Conservation (phyloP, 2,329 filamentous ascomycete genomes). For the Aspergillus tamarii region DNA sequence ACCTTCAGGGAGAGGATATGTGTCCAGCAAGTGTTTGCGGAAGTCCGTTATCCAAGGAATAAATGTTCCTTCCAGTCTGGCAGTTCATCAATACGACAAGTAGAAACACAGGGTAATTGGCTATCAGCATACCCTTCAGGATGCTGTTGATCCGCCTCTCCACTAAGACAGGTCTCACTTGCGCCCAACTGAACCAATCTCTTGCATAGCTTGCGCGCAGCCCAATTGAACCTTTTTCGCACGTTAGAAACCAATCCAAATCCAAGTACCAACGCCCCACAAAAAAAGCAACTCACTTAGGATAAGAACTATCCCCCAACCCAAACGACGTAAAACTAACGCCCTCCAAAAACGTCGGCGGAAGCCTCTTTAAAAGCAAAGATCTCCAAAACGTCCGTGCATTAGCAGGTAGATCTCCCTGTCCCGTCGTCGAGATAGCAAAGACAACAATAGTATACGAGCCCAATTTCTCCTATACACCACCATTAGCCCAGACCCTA, state of each 20-base stretch:
- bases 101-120: not conserved
- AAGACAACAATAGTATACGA: constrained; percentile 60
- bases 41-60: constrained; percentile 75
- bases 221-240: constrained; percentile 79
- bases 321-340: constrained; percentile 85
- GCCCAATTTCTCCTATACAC: constrained; percentile 36
- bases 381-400: constrained; percentile 81
- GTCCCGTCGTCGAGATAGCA: constrained; percentile 87
- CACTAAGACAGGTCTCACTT: constrained; percentile 71
- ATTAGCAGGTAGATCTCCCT: constrained; percentile 90
- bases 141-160: constrained; percentile 92
- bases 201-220: constrained; percentile 83
- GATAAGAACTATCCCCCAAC: constrained; percentile 91
- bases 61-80: constrained; percentile 78
- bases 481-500: not conserved
- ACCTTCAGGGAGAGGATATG: constrained; percentile 70
- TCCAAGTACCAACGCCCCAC: no score
- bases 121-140: constrained; percentile 73
- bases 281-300: constrained; percentile 62
- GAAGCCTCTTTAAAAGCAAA: constrained; percentile 76
- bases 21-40: constrained; percentile 65
- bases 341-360: constrained; percentile 67
- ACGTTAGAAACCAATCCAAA: constrained; percentile 7
- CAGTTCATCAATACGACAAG: not conserved
- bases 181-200: constrained; percentile 83